Conservation (phyloP, 495 filamentous ascomycete genomes). For the Pseudoneurospora amorphoporcata region DNA sequence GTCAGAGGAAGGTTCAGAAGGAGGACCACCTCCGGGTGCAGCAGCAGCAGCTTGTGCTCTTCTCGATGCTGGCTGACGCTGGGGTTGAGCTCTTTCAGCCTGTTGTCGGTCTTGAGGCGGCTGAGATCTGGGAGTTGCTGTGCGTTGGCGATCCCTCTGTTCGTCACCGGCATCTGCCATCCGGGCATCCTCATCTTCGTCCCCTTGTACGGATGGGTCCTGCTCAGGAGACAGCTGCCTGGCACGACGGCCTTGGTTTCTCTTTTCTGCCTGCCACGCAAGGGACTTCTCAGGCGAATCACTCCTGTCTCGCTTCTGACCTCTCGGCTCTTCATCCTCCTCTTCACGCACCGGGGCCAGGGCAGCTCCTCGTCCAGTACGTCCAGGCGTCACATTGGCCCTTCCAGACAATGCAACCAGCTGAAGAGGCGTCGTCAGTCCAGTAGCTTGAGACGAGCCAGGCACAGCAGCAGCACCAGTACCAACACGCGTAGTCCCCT, state of each 20-base stretch:
- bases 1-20: background rate
- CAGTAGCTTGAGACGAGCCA: background rate
- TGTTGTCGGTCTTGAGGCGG: background rate
- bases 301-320: background rate
- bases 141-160: background rate
- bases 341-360: background rate
- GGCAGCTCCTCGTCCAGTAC: background rate
- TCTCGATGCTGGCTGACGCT: background rate
- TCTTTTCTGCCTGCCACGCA: background rate
- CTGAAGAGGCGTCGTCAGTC: background rate
- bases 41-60: background rate
- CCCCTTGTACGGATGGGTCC: background rate
- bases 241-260: background rate
- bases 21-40: background rate
- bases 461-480: background rate
- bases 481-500: background rate
- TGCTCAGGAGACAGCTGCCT: background rate
- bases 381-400: background rate
- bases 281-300: background rate
- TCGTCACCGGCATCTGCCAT: background rate
- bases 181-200: background rate
- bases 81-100: background rate
- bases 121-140: background rate
- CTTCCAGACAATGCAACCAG: background rate
- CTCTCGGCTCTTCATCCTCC: background rate